A percentile compares a stretch with the other conserved stretches of the same genome.
phyloP scores from a whole-genome alignment of 2,329 filamentous ascomycete genomes.

The Gaeumannomyces sp. region DNA sequence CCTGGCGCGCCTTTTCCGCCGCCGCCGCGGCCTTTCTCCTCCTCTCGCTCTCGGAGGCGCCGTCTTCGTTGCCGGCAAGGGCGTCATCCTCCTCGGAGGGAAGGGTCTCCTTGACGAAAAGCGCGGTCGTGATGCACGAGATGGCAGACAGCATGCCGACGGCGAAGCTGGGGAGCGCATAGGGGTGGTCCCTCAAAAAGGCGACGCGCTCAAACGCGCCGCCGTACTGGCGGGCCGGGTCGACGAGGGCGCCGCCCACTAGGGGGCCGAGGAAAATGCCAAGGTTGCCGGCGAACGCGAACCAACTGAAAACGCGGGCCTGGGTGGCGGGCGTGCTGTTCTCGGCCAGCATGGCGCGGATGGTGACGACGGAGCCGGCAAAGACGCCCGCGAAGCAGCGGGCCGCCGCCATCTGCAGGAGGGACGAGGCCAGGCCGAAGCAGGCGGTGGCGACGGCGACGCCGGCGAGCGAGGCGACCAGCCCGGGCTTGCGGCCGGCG shows the following conservation, averaged over 20 bases:
- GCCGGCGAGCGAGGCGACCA: neutral
- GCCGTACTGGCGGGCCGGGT: slow-evolving; percentile 60
- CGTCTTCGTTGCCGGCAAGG: neutral
- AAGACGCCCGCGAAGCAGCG: slow-evolving; percentile 68
- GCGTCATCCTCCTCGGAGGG: slow-evolving; percentile 13
- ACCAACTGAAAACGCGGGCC: slow-evolving; percentile 68
- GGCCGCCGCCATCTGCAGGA: slow-evolving; percentile 71
- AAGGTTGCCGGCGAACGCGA: slow-evolving; percentile 68
- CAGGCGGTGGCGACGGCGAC: slow-evolving; percentile 3
- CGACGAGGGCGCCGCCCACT: slow-evolving; percentile 61
- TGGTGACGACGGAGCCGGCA: slow-evolving; percentile 65
- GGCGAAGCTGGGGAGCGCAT: slow-evolving; percentile 57
- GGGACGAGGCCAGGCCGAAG: slow-evolving; percentile 43
- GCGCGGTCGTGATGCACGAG: slow-evolving; percentile 41
- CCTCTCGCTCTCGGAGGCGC: neutral
- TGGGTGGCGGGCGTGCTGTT: slow-evolving; percentile 64
- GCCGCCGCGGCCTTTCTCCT: slow-evolving; percentile 9
- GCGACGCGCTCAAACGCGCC: slow-evolving; percentile 43
- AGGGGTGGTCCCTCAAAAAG: slow-evolving; percentile 61
- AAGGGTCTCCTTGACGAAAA: slow-evolving; percentile 61
- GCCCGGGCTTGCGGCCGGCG: slow-evolving; percentile 14
- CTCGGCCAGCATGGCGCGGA: slow-evolving; percentile 73
- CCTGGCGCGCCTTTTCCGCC: slow-evolving; percentile 15
- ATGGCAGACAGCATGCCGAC: slow-evolving; percentile 48
- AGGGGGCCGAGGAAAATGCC: slow-evolving; percentile 69